Conservation (phyloP, 352 stramenopile species). For the Pythium chondricola region DNA sequence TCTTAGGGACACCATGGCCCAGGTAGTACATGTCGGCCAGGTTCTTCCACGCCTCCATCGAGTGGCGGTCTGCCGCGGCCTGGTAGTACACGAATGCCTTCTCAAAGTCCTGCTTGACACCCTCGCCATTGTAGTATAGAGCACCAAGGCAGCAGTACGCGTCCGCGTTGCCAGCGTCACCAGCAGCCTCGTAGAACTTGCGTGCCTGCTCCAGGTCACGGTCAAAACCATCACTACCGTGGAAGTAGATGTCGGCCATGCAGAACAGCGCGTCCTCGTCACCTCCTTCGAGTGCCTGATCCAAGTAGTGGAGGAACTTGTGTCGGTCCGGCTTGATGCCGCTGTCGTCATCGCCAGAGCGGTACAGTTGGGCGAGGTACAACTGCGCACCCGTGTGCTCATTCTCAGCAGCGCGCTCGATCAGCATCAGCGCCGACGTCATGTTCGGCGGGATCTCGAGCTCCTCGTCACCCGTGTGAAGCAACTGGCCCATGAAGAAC, state of each 20-base stretch:
- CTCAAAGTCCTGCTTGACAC: slow-evolving; percentile 61
- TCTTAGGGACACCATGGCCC: slow-evolving; percentile 68
- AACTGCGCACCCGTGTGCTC: slow-evolving; percentile 69
- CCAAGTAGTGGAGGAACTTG: slow-evolving; percentile 61
- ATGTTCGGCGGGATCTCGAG: slow-evolving; percentile 58
- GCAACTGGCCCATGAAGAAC: slow-evolving; percentile 82
- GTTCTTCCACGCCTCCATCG: slow-evolving; percentile 86
- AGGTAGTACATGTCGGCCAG: slow-evolving; percentile 83
- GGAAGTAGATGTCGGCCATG: slow-evolving; percentile 84
- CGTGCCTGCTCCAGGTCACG: slow-evolving; percentile 63
- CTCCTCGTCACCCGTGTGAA: slow-evolving; percentile 71
- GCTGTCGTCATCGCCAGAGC: slow-evolving; percentile 56
- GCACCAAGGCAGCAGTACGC: slow-evolving; percentile 77
- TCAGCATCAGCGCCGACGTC: slow-evolving; percentile 61
- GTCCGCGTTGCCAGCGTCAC: slow-evolving; percentile 57
- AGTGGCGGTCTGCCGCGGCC: slow-evolving; percentile 74
- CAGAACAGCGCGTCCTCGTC: slow-evolving; percentile 78
- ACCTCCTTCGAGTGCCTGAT: slow-evolving; percentile 47
- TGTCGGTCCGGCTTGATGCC: slow-evolving; percentile 35
- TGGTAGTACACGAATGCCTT: slow-evolving; percentile 86
- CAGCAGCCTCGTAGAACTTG: slow-evolving; percentile 64
- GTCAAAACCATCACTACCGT: slow-evolving; percentile 71
- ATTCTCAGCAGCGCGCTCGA: slow-evolving; percentile 64
- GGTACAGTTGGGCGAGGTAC: slow-evolving; percentile 86
- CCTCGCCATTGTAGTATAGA: slow-evolving; percentile 73